A percentile compares a stretch with the other conserved stretches of the same genome.
These are phyloP conservation scores for Pestalotiopsis sp. DNA, from an alignment of 2,329 filamentous ascomycete species.

Conservation along the genomic window DNA sequence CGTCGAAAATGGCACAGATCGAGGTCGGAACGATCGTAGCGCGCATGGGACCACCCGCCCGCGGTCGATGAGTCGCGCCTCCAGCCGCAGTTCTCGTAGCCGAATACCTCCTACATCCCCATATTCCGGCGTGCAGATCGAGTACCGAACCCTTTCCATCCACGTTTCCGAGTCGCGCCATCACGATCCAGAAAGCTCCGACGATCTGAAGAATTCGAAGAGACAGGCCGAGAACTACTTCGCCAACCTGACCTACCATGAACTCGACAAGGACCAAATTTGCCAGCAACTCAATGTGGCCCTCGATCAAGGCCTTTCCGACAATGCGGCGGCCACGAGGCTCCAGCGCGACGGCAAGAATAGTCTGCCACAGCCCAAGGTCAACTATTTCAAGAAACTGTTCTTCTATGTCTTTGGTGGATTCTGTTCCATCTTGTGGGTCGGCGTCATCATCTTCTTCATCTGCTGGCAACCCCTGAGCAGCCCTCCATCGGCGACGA, in stretches of 20 bases:
- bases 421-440: conserved; percentile 50
- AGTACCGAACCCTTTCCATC: conserved; percentile 44
- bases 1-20: neutral
- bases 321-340: conserved; percentile 32
- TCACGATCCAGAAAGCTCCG: conserved; percentile 24
- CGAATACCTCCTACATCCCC: conserved; percentile 29
- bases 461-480: conserved; percentile 51
- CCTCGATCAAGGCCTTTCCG: conserved; percentile 36
- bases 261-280: conserved; percentile 35
- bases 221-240: conserved; percentile 47
- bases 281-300: conserved; percentile 44
- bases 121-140: conserved; percentile 40
- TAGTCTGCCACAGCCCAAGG: conserved; percentile 42
- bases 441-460: conserved; percentile 51
- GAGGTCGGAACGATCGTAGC: neutral
- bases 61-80: conserved; percentile 26
- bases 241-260: conserved; percentile 41
- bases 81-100: conserved; percentile 20
- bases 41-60: neutral
- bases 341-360: conserved; percentile 45
- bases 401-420: conserved; percentile 48
- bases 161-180: conserved; percentile 41
- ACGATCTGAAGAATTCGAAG: conserved; percentile 28
- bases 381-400: conserved; percentile 45
- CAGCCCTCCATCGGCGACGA: conserved; percentile 44